These are phyloP conservation scores for Austroboletus niveus DNA, from an alignment of 1,284 basidiomycete genomes.

Conservation along the genomic window DNA sequence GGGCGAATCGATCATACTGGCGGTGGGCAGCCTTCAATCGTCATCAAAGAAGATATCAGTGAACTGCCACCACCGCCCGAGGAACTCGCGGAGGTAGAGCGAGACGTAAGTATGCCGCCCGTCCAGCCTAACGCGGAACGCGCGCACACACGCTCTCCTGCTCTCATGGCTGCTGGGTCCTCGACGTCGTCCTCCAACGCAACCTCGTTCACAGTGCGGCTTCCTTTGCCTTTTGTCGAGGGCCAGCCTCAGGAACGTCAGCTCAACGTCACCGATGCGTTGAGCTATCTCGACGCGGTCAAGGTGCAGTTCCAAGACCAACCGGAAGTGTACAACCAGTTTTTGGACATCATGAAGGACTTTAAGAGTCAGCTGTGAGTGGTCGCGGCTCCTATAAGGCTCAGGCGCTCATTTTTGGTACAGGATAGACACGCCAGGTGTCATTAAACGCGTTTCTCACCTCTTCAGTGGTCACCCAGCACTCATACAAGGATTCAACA, in stretches of 20 bases:
- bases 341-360: constrained; percentile 98
- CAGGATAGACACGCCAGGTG: constrained; percentile 96
- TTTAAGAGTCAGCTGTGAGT: constrained; percentile 88
- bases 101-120: constrained; percentile 27
- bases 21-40: constrained; percentile 2
- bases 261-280: constrained; percentile 85
- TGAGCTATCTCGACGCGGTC: constrained; percentile 92
- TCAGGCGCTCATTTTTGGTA: constrained; percentile 7
- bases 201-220: constrained; percentile 5
- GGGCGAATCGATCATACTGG: constrained; percentile 10
- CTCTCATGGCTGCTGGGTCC: constrained; percentile 11
- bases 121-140: constrained; percentile 10
- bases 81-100: constrained; percentile 13
- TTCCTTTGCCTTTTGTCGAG: constrained; percentile 25
- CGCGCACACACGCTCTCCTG: constrained; percentile 15
- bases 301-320: constrained; percentile 85
- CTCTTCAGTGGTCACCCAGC: constrained; percentile 90
- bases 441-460: constrained; percentile 92
- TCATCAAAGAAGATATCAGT: constrained; percentile 7
- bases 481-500: constrained; percentile 98
- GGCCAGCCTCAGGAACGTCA: constrained; percentile 41
- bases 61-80: constrained; percentile 5
- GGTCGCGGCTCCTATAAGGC: constrained; percentile 1
- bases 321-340: constrained; percentile 92
- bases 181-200: constrained; percentile 3